Percentiles rank a stretch among this genome's conserved stretches.
Conservation (phyloP, 208 protist genomes). For the Acanthamoeba rhysodes region DNA sequence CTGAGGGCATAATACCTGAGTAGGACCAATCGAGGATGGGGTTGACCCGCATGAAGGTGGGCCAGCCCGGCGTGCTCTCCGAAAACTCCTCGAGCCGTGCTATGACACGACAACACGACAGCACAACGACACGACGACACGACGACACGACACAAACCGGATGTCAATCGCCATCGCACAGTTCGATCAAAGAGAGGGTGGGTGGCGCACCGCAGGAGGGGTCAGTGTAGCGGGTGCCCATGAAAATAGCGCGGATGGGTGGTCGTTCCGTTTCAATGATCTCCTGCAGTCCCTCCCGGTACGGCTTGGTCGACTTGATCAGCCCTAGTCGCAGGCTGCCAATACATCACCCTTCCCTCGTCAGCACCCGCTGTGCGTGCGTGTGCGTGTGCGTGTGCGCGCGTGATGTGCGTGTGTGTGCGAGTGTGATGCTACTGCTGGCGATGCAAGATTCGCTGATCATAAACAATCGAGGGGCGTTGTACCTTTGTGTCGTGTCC, state of each 20-base stretch:
- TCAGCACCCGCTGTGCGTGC: too few relatives aligned
- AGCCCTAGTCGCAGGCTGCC: slow-evolving; percentile 51
- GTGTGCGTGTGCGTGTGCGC: too few relatives aligned
- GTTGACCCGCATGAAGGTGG: slow-evolving; percentile 83
- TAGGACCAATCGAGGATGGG: slow-evolving; percentile 85
- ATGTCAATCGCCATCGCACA: not conserved
- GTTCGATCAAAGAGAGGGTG: not conserved
- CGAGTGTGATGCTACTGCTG: not conserved
- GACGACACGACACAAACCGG: not conserved
- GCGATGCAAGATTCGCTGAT: not conserved
- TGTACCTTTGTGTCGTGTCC: not conserved
- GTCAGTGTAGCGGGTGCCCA: slow-evolving; percentile 80
- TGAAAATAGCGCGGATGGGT: slow-evolving; percentile 76
- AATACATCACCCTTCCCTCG: not conserved
- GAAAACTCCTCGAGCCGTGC: not conserved
- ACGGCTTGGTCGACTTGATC: slow-evolving; percentile 27
- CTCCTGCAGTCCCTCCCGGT: slow-evolving; percentile 47
- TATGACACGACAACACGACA: not conserved
- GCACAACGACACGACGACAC: not conserved
- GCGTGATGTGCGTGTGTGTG: not conserved
- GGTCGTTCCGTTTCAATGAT: slow-evolving; percentile 14
- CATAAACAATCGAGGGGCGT: not conserved
- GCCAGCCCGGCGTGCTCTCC: slow-evolving; percentile 73
- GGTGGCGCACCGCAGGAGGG: slow-evolving; percentile 65
- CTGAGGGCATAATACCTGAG: not conserved